Evolutionary conservation across 1,284 basidiomycete genomes (phyloP).

Genomic region (Leccinum cinnamomeum): DNA sequence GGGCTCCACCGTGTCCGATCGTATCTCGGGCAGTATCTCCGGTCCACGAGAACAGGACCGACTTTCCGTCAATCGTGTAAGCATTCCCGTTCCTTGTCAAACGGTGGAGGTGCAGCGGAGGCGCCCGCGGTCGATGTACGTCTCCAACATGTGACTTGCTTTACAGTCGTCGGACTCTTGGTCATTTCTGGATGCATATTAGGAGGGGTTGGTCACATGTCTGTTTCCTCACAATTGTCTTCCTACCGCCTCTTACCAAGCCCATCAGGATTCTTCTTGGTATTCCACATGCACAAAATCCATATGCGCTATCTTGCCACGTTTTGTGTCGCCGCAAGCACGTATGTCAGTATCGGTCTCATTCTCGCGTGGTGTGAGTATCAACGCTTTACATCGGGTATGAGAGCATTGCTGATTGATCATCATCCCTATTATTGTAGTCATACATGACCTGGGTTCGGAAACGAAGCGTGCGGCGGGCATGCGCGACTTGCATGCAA

Average conservation of each 20-base stretch:
- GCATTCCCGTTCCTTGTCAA: not conserved
- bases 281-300: conserved; percentile 37
- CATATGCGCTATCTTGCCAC: conserved; percentile 65
- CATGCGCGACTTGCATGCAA: too few species aligned
- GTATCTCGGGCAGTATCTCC: conserved; percentile 13
- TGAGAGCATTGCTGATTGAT: not conserved
- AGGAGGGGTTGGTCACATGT: conserved; percentile 61
- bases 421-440: conserved; percentile 34
- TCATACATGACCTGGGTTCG: conserved; percentile 48
- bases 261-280: conserved; percentile 14
- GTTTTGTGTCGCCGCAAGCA: conserved; percentile 69
- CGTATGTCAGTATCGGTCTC: conserved; percentile 66
- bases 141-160: not conserved
- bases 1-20: not conserved
- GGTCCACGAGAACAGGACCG: not conserved
- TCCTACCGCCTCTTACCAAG: too few species aligned
- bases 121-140: not conserved
- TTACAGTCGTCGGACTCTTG: conserved; percentile 58
- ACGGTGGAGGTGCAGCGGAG: not conserved
- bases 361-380: conserved; percentile 72
- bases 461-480: too few species aligned
- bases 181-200: conserved; percentile 51
- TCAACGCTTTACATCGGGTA: too few species aligned
- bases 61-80: not conserved
- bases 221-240: conserved; percentile 4